Conservation (phyloP, 1,284 basidiomycete genomes). For the Puccinia novopanici region DNA sequence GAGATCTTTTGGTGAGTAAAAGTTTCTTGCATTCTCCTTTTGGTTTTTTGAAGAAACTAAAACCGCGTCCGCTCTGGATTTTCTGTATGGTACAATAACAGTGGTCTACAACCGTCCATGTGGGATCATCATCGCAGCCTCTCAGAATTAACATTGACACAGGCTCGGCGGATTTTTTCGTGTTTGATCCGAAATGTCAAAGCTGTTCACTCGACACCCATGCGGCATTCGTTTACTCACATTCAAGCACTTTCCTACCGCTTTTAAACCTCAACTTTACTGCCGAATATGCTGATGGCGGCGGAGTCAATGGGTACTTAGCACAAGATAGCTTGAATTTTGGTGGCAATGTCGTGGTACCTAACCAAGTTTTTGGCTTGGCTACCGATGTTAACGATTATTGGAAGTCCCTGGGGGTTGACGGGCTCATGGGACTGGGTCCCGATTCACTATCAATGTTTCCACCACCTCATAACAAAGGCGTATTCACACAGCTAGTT, state of each 20-base stretch:
- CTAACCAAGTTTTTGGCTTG: conserved; percentile 37
- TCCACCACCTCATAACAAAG: conserved; percentile 18
- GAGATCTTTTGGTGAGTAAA: conserved; percentile 38
- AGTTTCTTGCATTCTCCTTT: not conserved
- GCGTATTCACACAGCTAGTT: conserved; percentile 38
- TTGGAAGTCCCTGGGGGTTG: conserved; percentile 33
- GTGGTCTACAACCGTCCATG: conserved; percentile 37
- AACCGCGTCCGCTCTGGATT: not conserved
- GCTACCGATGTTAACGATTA: conserved; percentile 31
- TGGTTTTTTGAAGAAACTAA: not conserved
- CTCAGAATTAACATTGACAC: conserved; percentile 44
- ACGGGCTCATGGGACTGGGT: conserved; percentile 39
- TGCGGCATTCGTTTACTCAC: not conserved
- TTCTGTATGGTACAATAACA: not conserved
- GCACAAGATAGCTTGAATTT: conserved; percentile 17
- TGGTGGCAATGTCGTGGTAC: not conserved
- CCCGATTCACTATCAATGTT: conserved; percentile 35
- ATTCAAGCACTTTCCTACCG: conserved; percentile 14
- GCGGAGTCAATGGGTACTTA: conserved; percentile 20
- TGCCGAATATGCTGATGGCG: conserved; percentile 31
- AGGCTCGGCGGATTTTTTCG: conserved; percentile 41
- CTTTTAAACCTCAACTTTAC: not conserved
- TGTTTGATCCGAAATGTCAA: conserved; percentile 37
- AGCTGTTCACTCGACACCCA: conserved; percentile 28
- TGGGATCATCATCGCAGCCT: conserved; percentile 33